These are phyloP conservation scores for Beverwykella pulmonaria DNA, from an alignment of 495 filamentous ascomycete species.

Conservation along the genomic window DNA sequence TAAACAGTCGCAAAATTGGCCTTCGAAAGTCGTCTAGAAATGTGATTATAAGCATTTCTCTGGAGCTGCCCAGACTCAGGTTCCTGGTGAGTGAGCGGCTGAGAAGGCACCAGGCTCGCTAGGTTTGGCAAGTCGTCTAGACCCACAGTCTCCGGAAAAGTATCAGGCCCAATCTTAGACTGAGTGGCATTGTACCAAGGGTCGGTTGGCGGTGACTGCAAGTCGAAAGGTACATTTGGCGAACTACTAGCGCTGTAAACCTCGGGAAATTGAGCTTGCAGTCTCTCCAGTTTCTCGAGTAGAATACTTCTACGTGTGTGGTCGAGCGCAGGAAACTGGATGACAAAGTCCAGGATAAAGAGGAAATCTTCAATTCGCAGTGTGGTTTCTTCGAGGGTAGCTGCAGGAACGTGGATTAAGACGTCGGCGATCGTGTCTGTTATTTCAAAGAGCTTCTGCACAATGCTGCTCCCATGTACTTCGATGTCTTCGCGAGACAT, in stretches of 20 bases:
- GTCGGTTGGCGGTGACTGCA: conserved; percentile 14
- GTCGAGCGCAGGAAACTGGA: conserved; percentile 28
- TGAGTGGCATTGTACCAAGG: conserved; percentile 24
- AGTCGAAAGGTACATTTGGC: conserved; percentile 5
- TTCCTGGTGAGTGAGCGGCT: not conserved
- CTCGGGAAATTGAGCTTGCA: conserved; percentile 25
- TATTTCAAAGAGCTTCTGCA: conserved; percentile 62
- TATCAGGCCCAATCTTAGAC: conserved; percentile 16
- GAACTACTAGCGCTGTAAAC: conserved; percentile 11
- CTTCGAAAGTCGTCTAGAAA: conserved; percentile 12
- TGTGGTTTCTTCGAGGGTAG: conserved; percentile 24
- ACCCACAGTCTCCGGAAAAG: not conserved
- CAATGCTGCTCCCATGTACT: conserved; percentile 64
- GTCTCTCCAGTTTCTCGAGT: conserved; percentile 29
- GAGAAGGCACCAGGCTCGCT: not conserved
- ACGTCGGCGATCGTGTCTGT: conserved; percentile 60
- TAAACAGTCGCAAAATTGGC: conserved; percentile 3
- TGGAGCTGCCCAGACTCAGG: not conserved
- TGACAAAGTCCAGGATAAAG: conserved; percentile 34
- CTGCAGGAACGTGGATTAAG: conserved; percentile 42
- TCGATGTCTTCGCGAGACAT: conserved; percentile 58
- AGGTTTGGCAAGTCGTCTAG: not conserved
- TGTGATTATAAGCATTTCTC: conserved; percentile 12
- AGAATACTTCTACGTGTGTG: conserved; percentile 19
- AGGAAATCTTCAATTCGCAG: conserved; percentile 33